phyloP scores from a whole-genome alignment of 768 basidiomycete genomes.

The Imleria badia region DNA sequence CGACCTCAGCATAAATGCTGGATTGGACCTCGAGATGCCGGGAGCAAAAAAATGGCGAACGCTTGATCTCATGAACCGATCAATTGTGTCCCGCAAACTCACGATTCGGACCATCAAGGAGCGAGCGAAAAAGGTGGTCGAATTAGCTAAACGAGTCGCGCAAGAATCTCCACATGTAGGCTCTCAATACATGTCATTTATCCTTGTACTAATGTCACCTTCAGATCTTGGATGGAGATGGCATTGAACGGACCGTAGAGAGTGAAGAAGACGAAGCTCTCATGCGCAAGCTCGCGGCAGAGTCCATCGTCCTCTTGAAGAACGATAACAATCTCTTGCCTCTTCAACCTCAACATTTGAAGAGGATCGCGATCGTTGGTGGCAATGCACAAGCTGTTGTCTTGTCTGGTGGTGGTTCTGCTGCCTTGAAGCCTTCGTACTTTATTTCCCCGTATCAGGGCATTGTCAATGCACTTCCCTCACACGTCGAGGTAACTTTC shows the following conservation, averaged over 20 bases:
- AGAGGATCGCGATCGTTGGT: conserved; percentile 75
- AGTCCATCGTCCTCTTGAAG: conserved; percentile 75
- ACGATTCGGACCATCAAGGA: conserved; percentile 63
- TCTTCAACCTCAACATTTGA: conserved; percentile 43
- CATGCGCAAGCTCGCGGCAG: conserved; percentile 64
- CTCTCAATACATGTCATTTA: neutral
- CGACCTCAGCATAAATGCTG: conserved; percentile 66
- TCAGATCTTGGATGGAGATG: conserved; percentile 71
- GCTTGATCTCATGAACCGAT: conserved; percentile 63
- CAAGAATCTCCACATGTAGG: conserved; percentile 61
- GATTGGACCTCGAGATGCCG: conserved; percentile 80
- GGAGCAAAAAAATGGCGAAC: conserved; percentile 75
- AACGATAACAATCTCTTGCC: conserved; percentile 50
- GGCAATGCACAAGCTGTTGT: conserved; percentile 60
- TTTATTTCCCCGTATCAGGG: conserved; percentile 78
- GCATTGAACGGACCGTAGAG: conserved; percentile 60
- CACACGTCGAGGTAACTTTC: conserved; percentile 55
- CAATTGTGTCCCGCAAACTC: conserved; percentile 62
- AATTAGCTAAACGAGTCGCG: conserved; percentile 70
- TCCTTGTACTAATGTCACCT: neutral
- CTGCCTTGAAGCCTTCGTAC: conserved; percentile 69
- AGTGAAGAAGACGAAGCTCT: conserved; percentile 59
- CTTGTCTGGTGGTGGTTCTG: conserved; percentile 77
- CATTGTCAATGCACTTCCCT: conserved; percentile 55
- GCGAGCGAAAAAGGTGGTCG: conserved; percentile 63